Conservation (phyloP, 2,329 filamentous ascomycete genomes). For the Cadophora malorum region DNA sequence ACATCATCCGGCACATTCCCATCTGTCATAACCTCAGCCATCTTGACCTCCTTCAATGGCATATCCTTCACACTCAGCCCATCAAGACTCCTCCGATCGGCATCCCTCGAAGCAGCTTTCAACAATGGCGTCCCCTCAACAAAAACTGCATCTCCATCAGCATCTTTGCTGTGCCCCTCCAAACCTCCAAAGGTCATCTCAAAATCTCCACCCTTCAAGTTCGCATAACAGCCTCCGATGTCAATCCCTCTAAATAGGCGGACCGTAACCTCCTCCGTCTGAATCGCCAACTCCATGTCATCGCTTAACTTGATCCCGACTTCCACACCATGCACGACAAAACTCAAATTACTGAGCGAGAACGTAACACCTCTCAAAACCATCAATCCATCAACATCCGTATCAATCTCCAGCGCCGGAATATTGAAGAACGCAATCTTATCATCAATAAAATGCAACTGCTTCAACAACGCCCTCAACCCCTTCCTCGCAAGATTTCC, state of each 20-base stretch:
- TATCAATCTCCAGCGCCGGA: slow-evolving; percentile 60
- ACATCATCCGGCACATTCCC: slow-evolving; percentile 48
- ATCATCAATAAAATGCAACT: slow-evolving; percentile 58
- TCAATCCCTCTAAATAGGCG: slow-evolving; percentile 56
- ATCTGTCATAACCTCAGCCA: slow-evolving; percentile 47
- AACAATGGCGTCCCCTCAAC: slow-evolving; percentile 54
- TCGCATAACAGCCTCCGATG: slow-evolving; percentile 60
- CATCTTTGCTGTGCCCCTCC: slow-evolving; percentile 46
- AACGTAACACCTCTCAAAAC: slow-evolving; percentile 59
- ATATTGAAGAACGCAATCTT: slow-evolving; percentile 52
- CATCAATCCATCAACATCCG: slow-evolving; percentile 58
- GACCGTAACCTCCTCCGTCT: slow-evolving; percentile 55
- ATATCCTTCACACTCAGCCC: slow-evolving; percentile 14
- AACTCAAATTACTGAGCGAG: slow-evolving; percentile 55
- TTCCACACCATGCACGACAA: slow-evolving; percentile 59
- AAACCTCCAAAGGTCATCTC: slow-evolving; percentile 57
- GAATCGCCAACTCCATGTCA: slow-evolving; percentile 59
- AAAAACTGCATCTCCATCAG: slow-evolving; percentile 50
- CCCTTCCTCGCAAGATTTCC: slow-evolving; percentile 41
- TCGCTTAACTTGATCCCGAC: slow-evolving; percentile 58
- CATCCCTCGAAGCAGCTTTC: slow-evolving; percentile 49
- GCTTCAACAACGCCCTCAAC: slow-evolving; percentile 45
- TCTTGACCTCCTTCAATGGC: slow-evolving; percentile 32
- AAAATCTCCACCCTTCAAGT: slow-evolving; percentile 57
- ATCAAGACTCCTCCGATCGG: slow-evolving; percentile 30